Conservation (phyloP, 192 early-diverging fungal genomes). For the Irineochytrium annulatum region DNA sequence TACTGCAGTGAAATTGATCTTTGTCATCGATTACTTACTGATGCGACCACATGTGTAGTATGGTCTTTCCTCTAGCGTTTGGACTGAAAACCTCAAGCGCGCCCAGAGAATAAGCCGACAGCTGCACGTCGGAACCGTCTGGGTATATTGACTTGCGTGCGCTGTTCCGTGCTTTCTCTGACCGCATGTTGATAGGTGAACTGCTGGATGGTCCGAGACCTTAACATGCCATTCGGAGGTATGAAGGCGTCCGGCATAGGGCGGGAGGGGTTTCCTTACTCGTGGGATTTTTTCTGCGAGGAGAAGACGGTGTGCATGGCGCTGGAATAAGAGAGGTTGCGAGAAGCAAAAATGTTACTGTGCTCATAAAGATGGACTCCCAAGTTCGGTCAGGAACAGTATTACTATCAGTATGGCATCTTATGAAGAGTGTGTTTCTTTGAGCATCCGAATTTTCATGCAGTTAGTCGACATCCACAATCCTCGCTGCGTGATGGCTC, state of each 20-base stretch:
- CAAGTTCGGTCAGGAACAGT: too few relatives aligned
- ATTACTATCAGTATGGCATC: too few relatives aligned
- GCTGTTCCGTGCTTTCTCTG: too few relatives aligned
- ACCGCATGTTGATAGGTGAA: slow-evolving; percentile 65
- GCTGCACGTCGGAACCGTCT: slow-evolving; percentile 48
- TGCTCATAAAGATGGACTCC: too few relatives aligned
- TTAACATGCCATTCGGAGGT: slow-evolving; percentile 74
- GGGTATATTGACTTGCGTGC: too few relatives aligned
- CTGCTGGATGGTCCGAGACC: slow-evolving; percentile 68
- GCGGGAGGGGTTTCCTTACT: slow-evolving; percentile 63
- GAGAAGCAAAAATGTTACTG: too few relatives aligned
- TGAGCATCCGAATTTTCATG: too few relatives aligned
- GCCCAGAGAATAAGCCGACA: slow-evolving; percentile 55
- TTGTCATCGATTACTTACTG: background rate
- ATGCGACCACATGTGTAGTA: slow-evolving; percentile 42
- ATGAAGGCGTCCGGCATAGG: slow-evolving; percentile 60
- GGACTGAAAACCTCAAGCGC: slow-evolving; percentile 59
- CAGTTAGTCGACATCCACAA: too few relatives aligned
- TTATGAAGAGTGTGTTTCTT: too few relatives aligned
- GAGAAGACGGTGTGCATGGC: slow-evolving; percentile 15
- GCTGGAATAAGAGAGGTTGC: slow-evolving; percentile 1
- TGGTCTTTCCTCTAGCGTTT: slow-evolving; percentile 72
- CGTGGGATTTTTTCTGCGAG: slow-evolving; percentile 66
- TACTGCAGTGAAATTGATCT: too few relatives aligned
- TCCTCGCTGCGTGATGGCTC: too few relatives aligned